Conservation (phyloP, 352 stramenopile species). For the Thalassiosira livingstoniorum region DNA sequence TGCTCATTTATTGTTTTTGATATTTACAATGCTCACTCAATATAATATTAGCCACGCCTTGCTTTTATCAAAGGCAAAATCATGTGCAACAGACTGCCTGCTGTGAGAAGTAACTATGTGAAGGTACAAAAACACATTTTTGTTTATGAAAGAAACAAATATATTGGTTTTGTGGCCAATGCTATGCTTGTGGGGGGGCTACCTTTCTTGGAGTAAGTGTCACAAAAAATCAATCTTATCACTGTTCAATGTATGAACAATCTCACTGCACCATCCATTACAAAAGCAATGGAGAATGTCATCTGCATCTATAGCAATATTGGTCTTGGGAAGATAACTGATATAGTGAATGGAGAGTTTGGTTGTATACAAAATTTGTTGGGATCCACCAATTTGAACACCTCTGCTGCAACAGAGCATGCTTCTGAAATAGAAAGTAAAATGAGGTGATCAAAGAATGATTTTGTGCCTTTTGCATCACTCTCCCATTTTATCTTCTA, state of each 20-base stretch:
- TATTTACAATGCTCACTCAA: constrained; percentile 5
- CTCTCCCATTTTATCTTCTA: neutral
- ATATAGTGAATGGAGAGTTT: neutral
- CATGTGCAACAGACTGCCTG: neutral
- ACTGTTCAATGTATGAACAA: constrained; percentile 1
- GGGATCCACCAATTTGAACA: neutral
- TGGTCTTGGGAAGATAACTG: neutral
- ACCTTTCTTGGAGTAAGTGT: constrained; percentile 10
- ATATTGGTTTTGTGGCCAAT: neutral
- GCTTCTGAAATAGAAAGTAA: neutral
- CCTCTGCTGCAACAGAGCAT: neutral
- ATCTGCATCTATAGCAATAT: neutral
- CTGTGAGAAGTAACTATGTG: neutral
- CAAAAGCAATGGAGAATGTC: neutral
- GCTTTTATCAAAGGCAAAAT: constrained; percentile 8
- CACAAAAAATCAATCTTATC: constrained; percentile 4
- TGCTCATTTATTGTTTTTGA: constrained; percentile 14
- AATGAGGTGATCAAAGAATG: neutral
- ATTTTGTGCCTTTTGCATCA: neutral
- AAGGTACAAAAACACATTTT: neutral
- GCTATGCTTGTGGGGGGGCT: neutral
- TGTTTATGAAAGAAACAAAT: neutral
- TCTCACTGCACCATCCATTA: neutral
- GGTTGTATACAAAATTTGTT: neutral
- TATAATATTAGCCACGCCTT: constrained; percentile 4